Evolutionary conservation across 257 asterid species (phyloP).

Genomic region (Ajuga chamaepitys): DNA sequence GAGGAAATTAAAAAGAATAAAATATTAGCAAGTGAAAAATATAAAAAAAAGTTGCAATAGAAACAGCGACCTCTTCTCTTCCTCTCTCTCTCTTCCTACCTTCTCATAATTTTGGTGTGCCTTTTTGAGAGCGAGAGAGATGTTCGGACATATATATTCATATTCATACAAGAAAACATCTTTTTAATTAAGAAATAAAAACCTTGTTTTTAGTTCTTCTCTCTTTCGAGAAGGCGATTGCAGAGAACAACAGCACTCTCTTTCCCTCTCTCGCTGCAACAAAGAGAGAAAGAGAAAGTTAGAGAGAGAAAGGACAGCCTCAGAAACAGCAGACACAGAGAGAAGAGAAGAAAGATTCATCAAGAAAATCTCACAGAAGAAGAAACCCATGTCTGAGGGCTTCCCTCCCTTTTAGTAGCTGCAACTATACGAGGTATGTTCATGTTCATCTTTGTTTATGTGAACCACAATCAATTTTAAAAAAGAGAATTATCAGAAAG

Average conservation of each 20-base stretch:
- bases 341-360: slow-evolving; percentile 12
- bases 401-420: slow-evolving; percentile 53
- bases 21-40: slow-evolving; percentile 1
- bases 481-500: slow-evolving; percentile 9
- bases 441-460: slow-evolving; percentile 21
- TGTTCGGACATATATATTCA: slow-evolving; percentile 21
- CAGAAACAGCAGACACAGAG: slow-evolving; percentile 42
- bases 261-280: slow-evolving; percentile 45
- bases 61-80: slow-evolving; percentile 52
- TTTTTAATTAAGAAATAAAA: slow-evolving; percentile 20
- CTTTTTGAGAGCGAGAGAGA: slow-evolving; percentile 10
- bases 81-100: slow-evolving; percentile 15
- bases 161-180: slow-evolving; percentile 25
- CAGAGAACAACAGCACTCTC: slow-evolving; percentile 47
- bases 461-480: slow-evolving; percentile 11
- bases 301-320: slow-evolving; percentile 39
- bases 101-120: slow-evolving; percentile 24
- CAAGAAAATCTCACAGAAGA: slow-evolving; percentile 48
- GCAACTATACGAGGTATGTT: slow-evolving; percentile 74
- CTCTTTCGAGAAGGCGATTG: slow-evolving; percentile 65
- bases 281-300: slow-evolving; percentile 18
- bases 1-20: slow-evolving; percentile 6
- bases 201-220: slow-evolving; percentile 29
- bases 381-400: slow-evolving; percentile 82
- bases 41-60: slow-evolving; percentile 29